Evolutionary conservation across 2,329 filamentous ascomycete genomes (phyloP), one percentile per base, ranked within the genome.

Genomic region (Massarina eburnea): DNA sequence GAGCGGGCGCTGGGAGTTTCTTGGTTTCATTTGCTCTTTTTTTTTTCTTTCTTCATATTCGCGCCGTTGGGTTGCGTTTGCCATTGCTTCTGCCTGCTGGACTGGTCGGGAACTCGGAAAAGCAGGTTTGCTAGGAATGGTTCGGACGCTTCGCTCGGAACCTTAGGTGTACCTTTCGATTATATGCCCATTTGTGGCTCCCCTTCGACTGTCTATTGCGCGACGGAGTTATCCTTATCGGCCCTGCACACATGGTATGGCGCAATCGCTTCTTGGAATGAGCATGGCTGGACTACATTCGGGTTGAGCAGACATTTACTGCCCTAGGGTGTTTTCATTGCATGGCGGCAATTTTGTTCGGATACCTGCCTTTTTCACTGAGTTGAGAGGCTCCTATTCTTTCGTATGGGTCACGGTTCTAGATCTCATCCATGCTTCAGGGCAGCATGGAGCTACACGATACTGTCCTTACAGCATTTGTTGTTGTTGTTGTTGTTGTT

Each of bases 381-480:
- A 34, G 43, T 48, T 34, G 26, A 12, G 41, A 26, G 39, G 41
- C 14, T 49, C 42, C 48, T 43, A 22, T 49, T 46, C 41, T 43
- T 45, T 36, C 43, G 21, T 43, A 33, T 44, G 51, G 45, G 47
- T 54, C 39, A 41, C 35, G 36, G 19, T 49, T 36, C 52, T 62
- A 62, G 54, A 66, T 45, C 55, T 51, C 57, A 59, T 51, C 49
- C 47, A 48, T 48, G 53, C 48, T 53, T 52, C 42, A 45, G 52
- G 47, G 54, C 49, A 59, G 52, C 46, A 41, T 51, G 49, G 54
- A 59, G 58, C 56, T 51, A 49, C 46, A 49, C 54, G 53, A 54
- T 59, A 47, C 66, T 64, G 62, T 68, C 61, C 48, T 57, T 67
- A 67, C 61, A 22, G 59, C 49, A 49, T 49, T 39, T 48, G 43